Percentiles rank a stretch among this genome's conserved stretches.
These are phyloP conservation scores for Conoideocrella luteorostrata DNA, from an alignment of 2,329 filamentous ascomycete genomes.

Conservation along the genomic window DNA sequence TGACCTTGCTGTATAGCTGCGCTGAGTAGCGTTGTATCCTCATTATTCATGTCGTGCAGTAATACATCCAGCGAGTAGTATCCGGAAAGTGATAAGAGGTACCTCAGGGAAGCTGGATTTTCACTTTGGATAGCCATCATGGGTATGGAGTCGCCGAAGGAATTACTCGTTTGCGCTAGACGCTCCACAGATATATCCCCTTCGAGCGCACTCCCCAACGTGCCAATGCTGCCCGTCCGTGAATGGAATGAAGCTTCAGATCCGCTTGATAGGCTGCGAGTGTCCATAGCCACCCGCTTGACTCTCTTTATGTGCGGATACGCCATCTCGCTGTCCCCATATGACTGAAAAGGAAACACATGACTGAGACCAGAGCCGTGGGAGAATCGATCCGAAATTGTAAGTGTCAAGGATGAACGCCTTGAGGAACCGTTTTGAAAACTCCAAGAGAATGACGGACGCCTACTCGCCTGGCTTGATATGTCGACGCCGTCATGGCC, in stretches of 20 bases:
- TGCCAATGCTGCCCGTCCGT: conserved; percentile 69
- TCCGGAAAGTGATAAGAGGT: conserved; percentile 69
- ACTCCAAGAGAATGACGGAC: conserved; percentile 42
- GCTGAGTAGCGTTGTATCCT: conserved; percentile 82
- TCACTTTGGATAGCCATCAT: conserved; percentile 80
- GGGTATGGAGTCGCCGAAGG: conserved; percentile 71
- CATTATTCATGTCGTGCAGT: conserved; percentile 79
- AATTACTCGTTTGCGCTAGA: conserved; percentile 63
- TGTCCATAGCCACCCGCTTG: conserved; percentile 86
- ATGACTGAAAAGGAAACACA: conserved; percentile 79
- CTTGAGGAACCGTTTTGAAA: conserved; percentile 39
- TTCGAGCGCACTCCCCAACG: conserved; percentile 66
- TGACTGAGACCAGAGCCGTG: conserved; percentile 62
- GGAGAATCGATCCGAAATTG: conserved; percentile 45
- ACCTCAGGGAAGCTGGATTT: conserved; percentile 65
- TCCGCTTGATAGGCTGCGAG: conserved; percentile 77
- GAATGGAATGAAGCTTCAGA: conserved; percentile 82
- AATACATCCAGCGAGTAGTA: conserved; percentile 68
- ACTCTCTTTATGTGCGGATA: conserved; percentile 40
- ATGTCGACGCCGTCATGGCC: conserved; percentile 42
- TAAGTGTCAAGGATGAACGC: conserved; percentile 35
- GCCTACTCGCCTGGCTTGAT: conserved; percentile 38
- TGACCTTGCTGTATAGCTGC: conserved; percentile 85
- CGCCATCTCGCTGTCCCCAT: conserved; percentile 38
- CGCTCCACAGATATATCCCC: conserved; percentile 81